Base-by-base conservation (phyloP, 2,329 filamentous ascomycete genomes). In the Aspergillus vadensis region DNA sequence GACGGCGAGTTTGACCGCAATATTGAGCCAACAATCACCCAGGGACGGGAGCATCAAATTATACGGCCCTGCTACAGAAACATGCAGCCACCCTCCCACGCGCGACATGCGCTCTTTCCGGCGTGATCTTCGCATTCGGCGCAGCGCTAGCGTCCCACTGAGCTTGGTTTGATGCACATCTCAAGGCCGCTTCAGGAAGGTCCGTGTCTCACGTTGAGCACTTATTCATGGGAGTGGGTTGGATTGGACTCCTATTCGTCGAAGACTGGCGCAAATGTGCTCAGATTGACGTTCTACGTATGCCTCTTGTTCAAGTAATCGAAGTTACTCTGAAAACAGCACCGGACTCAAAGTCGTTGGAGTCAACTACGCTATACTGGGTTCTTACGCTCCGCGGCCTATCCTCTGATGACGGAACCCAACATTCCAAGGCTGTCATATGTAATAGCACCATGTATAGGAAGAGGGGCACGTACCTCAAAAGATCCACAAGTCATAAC, bases 1-100 rank as follows among this genome's bases (percentile, higher is more conserved):
- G 53, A 7, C 8, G 19, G 41, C 15, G 32, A 55, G 23, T n/a
- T n/a, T 38, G 38, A 48, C 19, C 36, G 30, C 41, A 56, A 48
- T n/a, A 10, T 36, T 38, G 19, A 25, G 17, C 4, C 30, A 23
- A 23, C 41, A 44, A 6, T 12, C 55, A 58, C 58, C 30, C 53
- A 58, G 58, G 58, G 61, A 44, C 55, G 53, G 48, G 44, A 27
- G 17, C 58, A 41, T 25, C 41, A 52, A 55, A 47, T 55, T 63
- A 61, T 63, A 53, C n/a, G 17, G 30, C 15, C 30, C 27, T 56
- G n/a, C 54, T 55, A 10, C 19, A 21, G 21, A 53, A 53, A 39
- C 19, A 47, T 27, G 30, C 25, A 7, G 23, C 6, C 30, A 14
- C 60, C 51, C 52, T 51, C 39, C 53, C 23, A 17, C 38, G 39